These are phyloP conservation scores for Pythium periplocum DNA, from an alignment of 352 stramenopile species.

Conservation along the genomic window DNA sequence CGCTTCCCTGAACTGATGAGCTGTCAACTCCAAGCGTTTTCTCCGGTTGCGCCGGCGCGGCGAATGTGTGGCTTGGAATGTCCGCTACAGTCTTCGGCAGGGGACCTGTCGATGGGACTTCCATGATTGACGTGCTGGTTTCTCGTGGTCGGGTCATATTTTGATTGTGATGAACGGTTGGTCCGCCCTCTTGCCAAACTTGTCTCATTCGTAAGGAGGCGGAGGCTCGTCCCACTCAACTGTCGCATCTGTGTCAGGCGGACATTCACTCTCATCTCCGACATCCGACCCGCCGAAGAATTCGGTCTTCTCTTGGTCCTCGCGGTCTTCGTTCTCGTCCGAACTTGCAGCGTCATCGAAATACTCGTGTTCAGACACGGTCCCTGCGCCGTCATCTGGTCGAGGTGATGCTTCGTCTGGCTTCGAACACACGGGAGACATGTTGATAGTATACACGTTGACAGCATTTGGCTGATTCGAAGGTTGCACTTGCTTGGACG, in stretches of 20 bases:
- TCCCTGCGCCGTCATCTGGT: too few relatives aligned
- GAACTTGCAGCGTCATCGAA: too few relatives aligned
- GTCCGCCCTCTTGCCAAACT: too few relatives aligned
- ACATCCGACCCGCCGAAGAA: background rate
- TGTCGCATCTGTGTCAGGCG: constrained; percentile 3
- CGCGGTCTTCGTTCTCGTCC: background rate
- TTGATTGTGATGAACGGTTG: too few relatives aligned
- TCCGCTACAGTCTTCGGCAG: constrained; percentile 10
- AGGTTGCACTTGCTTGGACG: too few relatives aligned
- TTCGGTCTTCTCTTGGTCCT: background rate
- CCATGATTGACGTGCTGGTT: constrained; percentile 2
- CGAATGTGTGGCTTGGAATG: constrained; percentile 11
- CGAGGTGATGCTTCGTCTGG: too few relatives aligned
- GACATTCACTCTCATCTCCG: constrained; percentile 1
- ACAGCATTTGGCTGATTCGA: too few relatives aligned
- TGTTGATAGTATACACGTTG: too few relatives aligned
- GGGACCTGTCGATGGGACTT: background rate
- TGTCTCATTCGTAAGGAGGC: constrained; percentile 9
- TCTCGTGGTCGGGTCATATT: too few relatives aligned
- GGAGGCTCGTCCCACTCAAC: constrained; percentile 18
- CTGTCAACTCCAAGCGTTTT: background rate
- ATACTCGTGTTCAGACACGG: too few relatives aligned
- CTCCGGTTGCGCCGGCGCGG: background rate
- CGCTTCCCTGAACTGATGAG: too few relatives aligned
- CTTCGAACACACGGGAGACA: too few relatives aligned